Evolutionary conservation across 2,329 filamentous ascomycete genomes (phyloP).

Genomic region (Colletotrichum nymphaeae): DNA sequence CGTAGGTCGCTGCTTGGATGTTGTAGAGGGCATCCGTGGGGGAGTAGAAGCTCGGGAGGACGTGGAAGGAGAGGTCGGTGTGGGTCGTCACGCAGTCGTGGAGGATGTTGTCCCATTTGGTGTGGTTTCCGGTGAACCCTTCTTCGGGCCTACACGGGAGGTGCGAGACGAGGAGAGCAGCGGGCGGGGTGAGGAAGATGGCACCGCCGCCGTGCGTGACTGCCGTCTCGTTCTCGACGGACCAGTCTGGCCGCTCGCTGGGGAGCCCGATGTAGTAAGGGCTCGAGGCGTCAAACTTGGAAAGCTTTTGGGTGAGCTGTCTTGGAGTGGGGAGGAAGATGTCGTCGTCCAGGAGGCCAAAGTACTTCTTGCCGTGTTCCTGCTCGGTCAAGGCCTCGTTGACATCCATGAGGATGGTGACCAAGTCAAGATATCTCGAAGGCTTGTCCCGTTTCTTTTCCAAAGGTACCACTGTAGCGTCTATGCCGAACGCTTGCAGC

Average conservation of each 20-base stretch:
- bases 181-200: slow-evolving; percentile 52
- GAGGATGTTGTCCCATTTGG: slow-evolving; percentile 54
- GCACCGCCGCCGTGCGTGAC: slow-evolving; percentile 58
- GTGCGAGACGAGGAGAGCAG: slow-evolving; percentile 47
- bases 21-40: slow-evolving; percentile 48
- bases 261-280: slow-evolving; percentile 56
- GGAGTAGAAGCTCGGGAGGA: slow-evolving; percentile 56
- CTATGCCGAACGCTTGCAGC: slow-evolving; percentile 16
- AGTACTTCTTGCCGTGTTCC: slow-evolving; percentile 52
- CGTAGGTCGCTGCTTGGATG: slow-evolving; percentile 46
- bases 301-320: slow-evolving; percentile 51
- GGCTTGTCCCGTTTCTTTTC: slow-evolving; percentile 46
- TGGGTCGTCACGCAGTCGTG: slow-evolving; percentile 52
- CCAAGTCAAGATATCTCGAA: slow-evolving; percentile 51
- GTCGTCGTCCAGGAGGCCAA: slow-evolving; percentile 58
- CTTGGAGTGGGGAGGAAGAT: slow-evolving; percentile 58
- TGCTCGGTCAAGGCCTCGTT: slow-evolving; percentile 47
- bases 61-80: slow-evolving; percentile 50
- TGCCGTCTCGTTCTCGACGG: slow-evolving; percentile 47
- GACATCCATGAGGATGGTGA: slow-evolving; percentile 47
- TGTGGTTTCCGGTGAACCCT: slow-evolving; percentile 38
- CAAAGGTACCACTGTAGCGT: slow-evolving; percentile 44
- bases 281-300: slow-evolving; percentile 42
- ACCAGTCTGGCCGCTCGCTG: slow-evolving; percentile 57
- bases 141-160: slow-evolving; percentile 48